A percentile compares a stretch with the other conserved stretches of the same genome.
Conservation (phyloP, 441 rosid genomes). For the Erodium chrysanthum region DNA sequence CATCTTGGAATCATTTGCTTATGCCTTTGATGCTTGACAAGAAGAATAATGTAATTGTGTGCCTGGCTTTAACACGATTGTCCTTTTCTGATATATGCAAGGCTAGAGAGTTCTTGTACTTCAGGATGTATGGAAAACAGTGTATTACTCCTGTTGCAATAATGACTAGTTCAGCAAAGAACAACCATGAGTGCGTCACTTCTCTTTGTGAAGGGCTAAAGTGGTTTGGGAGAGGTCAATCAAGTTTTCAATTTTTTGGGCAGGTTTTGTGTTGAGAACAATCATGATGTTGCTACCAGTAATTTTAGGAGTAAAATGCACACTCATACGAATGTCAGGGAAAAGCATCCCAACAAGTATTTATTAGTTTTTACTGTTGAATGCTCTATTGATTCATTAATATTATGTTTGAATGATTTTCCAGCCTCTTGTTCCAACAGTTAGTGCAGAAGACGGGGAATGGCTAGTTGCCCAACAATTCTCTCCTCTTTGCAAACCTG, state of each 20-base stretch:
- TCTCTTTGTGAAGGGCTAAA: conserved; percentile 58
- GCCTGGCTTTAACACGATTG: conserved; percentile 13
- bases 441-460: conserved; percentile 73
- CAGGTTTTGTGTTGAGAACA: conserved; percentile 43
- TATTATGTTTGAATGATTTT: conserved; percentile 19
- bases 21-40: conserved; percentile 13
- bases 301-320: background rate
- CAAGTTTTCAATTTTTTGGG: conserved; percentile 77
- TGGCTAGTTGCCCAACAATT: conserved; percentile 69
- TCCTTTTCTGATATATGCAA: conserved; percentile 24
- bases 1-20: conserved; percentile 9
- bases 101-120: conserved; percentile 88
- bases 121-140: conserved; percentile 73
- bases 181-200: conserved; percentile 65
- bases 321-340: no score
- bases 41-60: conserved; percentile 3
- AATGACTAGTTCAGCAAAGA: conserved; percentile 93
- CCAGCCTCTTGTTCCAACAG: conserved; percentile 86
- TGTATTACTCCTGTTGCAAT: conserved; percentile 85
- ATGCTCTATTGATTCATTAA: conserved; percentile 13
- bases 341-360: no score
- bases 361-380: background rate
- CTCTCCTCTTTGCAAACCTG: conserved; percentile 77
- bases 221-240: conserved; percentile 91
- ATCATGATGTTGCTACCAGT: conserved; percentile 9